Conservation (phyloP, 2,329 filamentous ascomycete species). For the Teratosphaeriaceae sp. region DNA sequence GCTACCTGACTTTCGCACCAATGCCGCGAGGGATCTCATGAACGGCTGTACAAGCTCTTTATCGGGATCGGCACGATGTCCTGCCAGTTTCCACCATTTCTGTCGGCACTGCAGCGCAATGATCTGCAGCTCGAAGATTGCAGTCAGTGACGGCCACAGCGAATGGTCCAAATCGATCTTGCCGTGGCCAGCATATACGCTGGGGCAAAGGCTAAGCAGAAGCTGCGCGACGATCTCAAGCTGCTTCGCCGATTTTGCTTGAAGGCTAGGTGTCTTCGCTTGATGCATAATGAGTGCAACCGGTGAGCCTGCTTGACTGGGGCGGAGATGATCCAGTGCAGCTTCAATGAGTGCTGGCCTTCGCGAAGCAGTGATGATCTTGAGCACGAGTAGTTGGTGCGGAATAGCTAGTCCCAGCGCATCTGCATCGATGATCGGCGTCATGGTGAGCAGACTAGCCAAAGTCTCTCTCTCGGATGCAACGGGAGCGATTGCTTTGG, state of each 20-base stretch:
- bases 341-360: slow-evolving; percentile 55
- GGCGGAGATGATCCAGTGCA: slow-evolving; percentile 49
- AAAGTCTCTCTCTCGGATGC: slow-evolving; percentile 39
- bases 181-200: slow-evolving; percentile 59
- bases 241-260: slow-evolving; percentile 55
- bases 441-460: slow-evolving; percentile 54
- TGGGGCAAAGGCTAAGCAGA: slow-evolving; percentile 60
- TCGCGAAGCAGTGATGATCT: slow-evolving; percentile 54
- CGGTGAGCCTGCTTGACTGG: slow-evolving; percentile 50
- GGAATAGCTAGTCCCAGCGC: slow-evolving; percentile 51
- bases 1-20: slow-evolving; percentile 21
- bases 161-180: slow-evolving; percentile 46
- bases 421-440: slow-evolving; percentile 32
- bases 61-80: slow-evolving; percentile 53
- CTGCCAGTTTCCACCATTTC: slow-evolving; percentile 59
- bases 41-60: slow-evolving; percentile 62
- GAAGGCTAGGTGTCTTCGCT: slow-evolving; percentile 41
- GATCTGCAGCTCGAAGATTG: slow-evolving; percentile 57
- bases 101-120: slow-evolving; percentile 56
- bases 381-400: slow-evolving; percentile 59
- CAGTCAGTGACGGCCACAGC: slow-evolving; percentile 50
- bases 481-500: neutral
- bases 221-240: slow-evolving; percentile 60
- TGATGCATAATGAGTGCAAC: slow-evolving; percentile 49
- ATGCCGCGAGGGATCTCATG: slow-evolving; percentile 56